These are phyloP conservation scores for Vachellia collinsii DNA, from an alignment of 306 rosid species.

Conservation along the genomic window DNA sequence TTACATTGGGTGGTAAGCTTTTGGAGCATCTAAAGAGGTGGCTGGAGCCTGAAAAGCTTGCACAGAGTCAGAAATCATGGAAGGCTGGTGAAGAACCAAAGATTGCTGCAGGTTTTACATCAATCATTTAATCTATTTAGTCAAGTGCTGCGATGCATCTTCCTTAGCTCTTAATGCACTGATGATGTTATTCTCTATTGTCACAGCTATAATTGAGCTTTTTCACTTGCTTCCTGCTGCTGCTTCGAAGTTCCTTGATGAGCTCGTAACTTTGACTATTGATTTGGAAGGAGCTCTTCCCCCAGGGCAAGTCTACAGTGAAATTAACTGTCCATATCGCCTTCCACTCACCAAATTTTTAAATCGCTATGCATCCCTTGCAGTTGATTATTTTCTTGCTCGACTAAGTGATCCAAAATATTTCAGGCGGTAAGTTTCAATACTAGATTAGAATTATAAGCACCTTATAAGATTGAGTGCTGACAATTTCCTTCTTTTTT, in stretches of 20 bases:
- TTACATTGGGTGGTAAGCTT: slow-evolving; percentile 90
- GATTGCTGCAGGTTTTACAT: slow-evolving; percentile 88
- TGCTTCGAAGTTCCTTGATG: slow-evolving; percentile 97
- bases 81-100: slow-evolving; percentile 99
- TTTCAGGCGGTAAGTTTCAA: slow-evolving; percentile 80
- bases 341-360: slow-evolving; percentile 90
- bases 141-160: slow-evolving; percentile 31
- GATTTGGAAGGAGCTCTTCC: slow-evolving; percentile 99
- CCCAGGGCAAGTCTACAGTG: slow-evolving; percentile 93
- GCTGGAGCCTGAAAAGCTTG: slow-evolving; percentile 99
- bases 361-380: slow-evolving; percentile 84
- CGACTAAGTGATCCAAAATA: slow-evolving; percentile 90
- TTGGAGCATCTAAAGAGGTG: slow-evolving; percentile 97
- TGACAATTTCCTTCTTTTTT: background rate
- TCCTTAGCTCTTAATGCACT: slow-evolving; percentile 24
- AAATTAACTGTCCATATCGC: slow-evolving; percentile 96
- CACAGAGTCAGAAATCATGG: slow-evolving; percentile 94
- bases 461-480: slow-evolving; percentile 24
- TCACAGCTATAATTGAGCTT: slow-evolving; percentile 96
- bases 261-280: slow-evolving; percentile 94
- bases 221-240: slow-evolving; percentile 96
- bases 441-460: slow-evolving; percentile 12
- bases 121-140: slow-evolving; percentile 37
- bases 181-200: slow-evolving; percentile 38
- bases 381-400: slow-evolving; percentile 93